Conservation (phyloP, 169 alveolate genomes). For the Cryptosporidium canis region DNA sequence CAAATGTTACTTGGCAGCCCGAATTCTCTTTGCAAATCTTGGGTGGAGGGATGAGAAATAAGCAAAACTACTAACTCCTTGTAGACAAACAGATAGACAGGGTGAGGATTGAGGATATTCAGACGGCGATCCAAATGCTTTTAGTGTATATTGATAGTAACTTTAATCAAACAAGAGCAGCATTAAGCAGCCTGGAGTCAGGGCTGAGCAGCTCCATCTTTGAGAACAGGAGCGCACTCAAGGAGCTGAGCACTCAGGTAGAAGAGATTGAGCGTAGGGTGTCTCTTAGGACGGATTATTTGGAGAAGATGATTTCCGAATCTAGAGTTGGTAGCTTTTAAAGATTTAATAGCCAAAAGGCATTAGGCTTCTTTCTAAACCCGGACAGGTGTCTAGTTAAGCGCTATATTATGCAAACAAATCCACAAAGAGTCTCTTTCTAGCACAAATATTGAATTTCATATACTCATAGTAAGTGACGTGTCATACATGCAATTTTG, state of each 20-base stretch:
- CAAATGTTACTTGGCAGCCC: not conserved
- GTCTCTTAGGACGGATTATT: not conserved
- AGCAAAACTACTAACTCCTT: not conserved
- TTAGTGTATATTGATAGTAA: not conserved
- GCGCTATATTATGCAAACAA: too few relatives aligned
- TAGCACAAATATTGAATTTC: too few relatives aligned
- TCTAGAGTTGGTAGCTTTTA: not conserved
- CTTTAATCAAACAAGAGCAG: not conserved
- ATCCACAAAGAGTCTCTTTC: too few relatives aligned
- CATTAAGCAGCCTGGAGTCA: not conserved
- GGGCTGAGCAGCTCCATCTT: not conserved
- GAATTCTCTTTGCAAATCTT: too few relatives aligned
- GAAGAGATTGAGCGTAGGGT: constrained; percentile 32
- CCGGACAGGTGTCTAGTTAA: not conserved
- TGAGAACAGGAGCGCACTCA: not conserved
- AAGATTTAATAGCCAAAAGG: not conserved
- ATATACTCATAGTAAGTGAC: too few relatives aligned
- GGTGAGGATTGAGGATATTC: constrained; percentile 56
- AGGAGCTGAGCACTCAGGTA: not conserved
- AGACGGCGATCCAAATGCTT: constrained; percentile 33
- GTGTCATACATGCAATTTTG: constrained; percentile 16
- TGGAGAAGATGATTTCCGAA: constrained; percentile 28
- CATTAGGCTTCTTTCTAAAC: not conserved
- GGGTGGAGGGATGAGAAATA: not conserved
- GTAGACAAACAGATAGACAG: constrained; percentile 52